phyloP scores from a whole-genome alignment of 2,329 filamentous ascomycete genomes.

The Fusarium agapanthi region DNA sequence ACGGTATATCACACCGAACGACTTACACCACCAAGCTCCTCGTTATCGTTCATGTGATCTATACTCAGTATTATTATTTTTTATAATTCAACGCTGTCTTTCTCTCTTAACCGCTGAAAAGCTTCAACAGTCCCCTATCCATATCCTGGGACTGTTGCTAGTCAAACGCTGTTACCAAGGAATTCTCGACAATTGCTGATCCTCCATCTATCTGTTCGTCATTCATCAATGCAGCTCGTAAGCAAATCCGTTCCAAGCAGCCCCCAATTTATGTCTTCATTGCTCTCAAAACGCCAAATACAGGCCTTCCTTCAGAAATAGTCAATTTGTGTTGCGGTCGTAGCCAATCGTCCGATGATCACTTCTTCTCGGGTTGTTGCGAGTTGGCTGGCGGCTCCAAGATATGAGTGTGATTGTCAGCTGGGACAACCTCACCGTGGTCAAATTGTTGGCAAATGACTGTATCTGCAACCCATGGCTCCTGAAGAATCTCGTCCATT shows the following conservation, averaged over 20 bases:
- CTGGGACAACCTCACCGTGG: constrained; percentile 73
- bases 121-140: neutral
- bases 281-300: constrained; percentile 39
- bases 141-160: constrained; percentile 3
- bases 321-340: constrained; percentile 1
- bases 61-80: neutral
- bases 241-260: constrained; percentile 29
- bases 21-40: neutral
- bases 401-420: constrained; percentile 82
- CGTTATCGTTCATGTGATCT: neutral
- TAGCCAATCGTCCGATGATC: constrained; percentile 6
- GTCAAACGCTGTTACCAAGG: constrained; percentile 12
- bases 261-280: constrained; percentile 26
- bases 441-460: constrained; percentile 84
- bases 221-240: constrained; percentile 30
- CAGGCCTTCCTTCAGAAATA: constrained; percentile 5
- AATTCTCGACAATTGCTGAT: constrained; percentile 32
- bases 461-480: constrained; percentile 89
- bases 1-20: constrained; percentile 2
- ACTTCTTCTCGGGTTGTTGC: constrained; percentile 45
- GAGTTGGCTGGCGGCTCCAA: constrained; percentile 73
- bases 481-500: constrained; percentile 85
- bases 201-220: constrained; percentile 39
- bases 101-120: neutral
- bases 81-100: constrained; percentile 14